Evolutionary conservation across 2,329 filamentous ascomycete genomes (phyloP), one percentile per base, ranked within the genome.

Genomic region (Fusarium tupiense): DNA sequence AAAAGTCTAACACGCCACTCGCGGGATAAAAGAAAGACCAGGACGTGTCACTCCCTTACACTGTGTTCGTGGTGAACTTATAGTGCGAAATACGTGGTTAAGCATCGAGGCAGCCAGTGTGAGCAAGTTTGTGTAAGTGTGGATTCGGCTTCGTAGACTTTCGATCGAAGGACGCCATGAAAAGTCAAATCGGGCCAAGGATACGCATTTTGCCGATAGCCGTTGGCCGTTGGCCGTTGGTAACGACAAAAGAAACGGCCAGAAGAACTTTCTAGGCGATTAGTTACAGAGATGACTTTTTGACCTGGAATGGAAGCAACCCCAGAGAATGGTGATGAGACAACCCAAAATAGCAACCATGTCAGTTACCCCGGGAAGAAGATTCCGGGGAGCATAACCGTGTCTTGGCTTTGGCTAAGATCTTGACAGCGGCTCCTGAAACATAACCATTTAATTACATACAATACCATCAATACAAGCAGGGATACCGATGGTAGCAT

Each of bases 301-400:
- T 33, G n/a, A 37, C 22, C 10, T 26, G 58, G 58, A 50, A 69
- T 64, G 43, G 24, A 14, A 52, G 50, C 60, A 69, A 63, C 61
- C 63, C 26, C 24, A 47, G 52, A 22, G 33, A 54, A 58, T 56
- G 24, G 57, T 26, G 44, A 67, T 43, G 31, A 56, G 65, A 60
- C 64, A 62, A 47, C 70, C 64, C 43, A 63, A 64, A 76, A 76
- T 72, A 74, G 60, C 64, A 76, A 69, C 26, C 59, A 64, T 63
- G 49, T 47, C 17, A 49, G 20, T 54, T 57, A 74, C 58, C 71
- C 61, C 47, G 44, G 52, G 47, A 38, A 65, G 49, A 49, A 54
- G 46, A 26, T 26, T 37, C 67, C 20, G 26, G 65, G 67, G 60
- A 49, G 43, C 31, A n/a, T 54, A 33, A n/a, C 50, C 53, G 44